Conservation (phyloP, 202 grass and related monocot genomes). For the Setaria viridis region DNA sequence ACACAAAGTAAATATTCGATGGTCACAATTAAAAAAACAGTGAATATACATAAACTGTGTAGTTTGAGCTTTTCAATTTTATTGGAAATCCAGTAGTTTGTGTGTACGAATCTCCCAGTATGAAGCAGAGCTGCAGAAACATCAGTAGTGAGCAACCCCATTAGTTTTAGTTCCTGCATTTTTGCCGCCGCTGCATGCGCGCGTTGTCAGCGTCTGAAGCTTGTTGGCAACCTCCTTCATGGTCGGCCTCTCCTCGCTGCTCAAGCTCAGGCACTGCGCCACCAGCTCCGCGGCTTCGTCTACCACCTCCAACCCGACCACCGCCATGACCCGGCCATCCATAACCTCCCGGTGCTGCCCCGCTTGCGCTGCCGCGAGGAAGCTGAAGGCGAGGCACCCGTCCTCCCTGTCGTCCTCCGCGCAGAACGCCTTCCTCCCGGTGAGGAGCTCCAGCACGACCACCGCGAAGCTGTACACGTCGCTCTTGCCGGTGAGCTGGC, state of each 20-base stretch:
- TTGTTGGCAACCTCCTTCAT: slow-evolving; percentile 61
- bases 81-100: not conserved
- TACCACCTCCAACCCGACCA: slow-evolving; percentile 43
- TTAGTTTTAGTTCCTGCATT: not conserved
- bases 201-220: slow-evolving; percentile 43
- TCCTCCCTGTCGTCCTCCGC: slow-evolving; percentile 43
- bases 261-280: slow-evolving; percentile 47
- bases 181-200: not conserved
- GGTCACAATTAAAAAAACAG: not conserved
- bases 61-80: not conserved
- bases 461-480: slow-evolving; percentile 64
- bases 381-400: slow-evolving; percentile 48
- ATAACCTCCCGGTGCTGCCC: slow-evolving; percentile 48
- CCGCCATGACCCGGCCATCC: slow-evolving; percentile 46
- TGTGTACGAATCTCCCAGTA: not conserved
- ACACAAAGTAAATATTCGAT: not conserved
- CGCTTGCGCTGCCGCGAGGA: slow-evolving; percentile 48
- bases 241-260: slow-evolving; percentile 52
- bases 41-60: not conserved
- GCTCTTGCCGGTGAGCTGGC: slow-evolving; percentile 59
- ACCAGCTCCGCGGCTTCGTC: slow-evolving; percentile 38
- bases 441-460: slow-evolving; percentile 52
- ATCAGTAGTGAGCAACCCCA: not conserved
- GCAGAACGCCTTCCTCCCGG: slow-evolving; percentile 40
- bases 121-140: not conserved